Conservation (phyloP, 306 rosid genomes). For the Quercus ilex region DNA sequence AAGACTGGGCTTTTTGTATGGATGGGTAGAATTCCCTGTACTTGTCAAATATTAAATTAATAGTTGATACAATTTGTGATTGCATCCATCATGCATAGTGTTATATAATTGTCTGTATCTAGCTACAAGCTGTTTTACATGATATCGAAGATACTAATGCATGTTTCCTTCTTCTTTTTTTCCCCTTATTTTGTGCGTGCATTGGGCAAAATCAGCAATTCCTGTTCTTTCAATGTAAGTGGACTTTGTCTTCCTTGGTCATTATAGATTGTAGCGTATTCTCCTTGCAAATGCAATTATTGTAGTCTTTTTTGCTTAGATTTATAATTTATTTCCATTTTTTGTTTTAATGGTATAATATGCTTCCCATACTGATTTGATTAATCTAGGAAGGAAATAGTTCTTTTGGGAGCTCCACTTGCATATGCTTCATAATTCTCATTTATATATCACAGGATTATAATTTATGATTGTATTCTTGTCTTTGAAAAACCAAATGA, state of each 20-base stretch:
- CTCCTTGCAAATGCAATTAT: conserved; percentile 13
- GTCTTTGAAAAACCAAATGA: not conserved
- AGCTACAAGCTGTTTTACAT: not conserved
- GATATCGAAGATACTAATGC: conserved; percentile 45
- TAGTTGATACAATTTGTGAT: not conserved
- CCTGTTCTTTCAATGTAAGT: conserved; percentile 99
- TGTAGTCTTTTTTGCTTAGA: not conserved
- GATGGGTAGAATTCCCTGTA: not conserved
- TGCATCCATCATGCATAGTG: not conserved
- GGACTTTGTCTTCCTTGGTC: conserved; percentile 11
- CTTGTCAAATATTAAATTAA: not conserved
- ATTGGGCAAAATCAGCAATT: conserved; percentile 70
- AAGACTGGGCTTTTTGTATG: not conserved
- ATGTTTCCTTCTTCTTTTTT: conserved; percentile 7
- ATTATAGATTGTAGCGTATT: conserved; percentile 8
- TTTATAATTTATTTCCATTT: conserved; percentile 1
- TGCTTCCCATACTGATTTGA: conserved; percentile 11
- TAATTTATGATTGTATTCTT: not conserved
- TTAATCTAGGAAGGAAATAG: not conserved
- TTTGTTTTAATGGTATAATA: not conserved
- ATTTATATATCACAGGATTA: not conserved
- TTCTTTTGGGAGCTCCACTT: conserved; percentile 10
- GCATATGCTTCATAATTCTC: conserved; percentile 1
- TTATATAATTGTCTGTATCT: not conserved
- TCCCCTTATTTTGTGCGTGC: conserved; percentile 28